These are phyloP conservation scores for Plasmodium blacklocki DNA, from an alignment of 169 alveolate species.

Conservation along the genomic window DNA sequence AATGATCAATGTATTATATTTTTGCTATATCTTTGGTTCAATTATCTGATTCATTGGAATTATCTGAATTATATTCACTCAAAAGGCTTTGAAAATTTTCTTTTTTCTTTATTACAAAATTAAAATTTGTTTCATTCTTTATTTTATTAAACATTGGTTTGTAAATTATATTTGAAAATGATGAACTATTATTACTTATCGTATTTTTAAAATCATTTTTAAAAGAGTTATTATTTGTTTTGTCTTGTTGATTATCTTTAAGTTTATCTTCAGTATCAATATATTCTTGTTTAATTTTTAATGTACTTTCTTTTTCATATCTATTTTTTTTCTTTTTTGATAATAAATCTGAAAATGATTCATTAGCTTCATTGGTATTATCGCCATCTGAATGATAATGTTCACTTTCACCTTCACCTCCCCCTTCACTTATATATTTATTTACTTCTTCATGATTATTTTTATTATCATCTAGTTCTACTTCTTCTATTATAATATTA, in stretches of 20 bases:
- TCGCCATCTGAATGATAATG: not conserved
- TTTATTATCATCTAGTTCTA: slow-evolving; percentile 10
- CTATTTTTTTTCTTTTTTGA: not conserved
- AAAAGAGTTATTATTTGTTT: not conserved
- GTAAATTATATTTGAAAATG: slow-evolving; percentile 1
- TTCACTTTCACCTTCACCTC: not conserved
- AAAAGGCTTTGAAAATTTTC: slow-evolving; percentile 42
- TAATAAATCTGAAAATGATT: no score
- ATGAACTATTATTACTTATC: not conserved
- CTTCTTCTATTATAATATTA: slow-evolving; percentile 28
- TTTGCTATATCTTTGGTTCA: not conserved
- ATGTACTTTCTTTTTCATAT: not conserved
- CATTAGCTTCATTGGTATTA: not conserved
- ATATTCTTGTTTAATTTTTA: not conserved
- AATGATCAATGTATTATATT: not conserved
- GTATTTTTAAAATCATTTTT: not conserved
- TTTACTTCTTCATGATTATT: not conserved
- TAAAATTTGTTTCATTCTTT: slow-evolving; percentile 52
- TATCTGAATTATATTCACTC: slow-evolving; percentile 64
- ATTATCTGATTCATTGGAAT: slow-evolving; percentile 5
- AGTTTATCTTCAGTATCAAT: not conserved
- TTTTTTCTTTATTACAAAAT: slow-evolving; percentile 65
- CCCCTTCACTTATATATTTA: not conserved
- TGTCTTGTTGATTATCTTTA: slow-evolving; percentile 9
- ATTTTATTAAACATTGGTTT: slow-evolving; percentile 2